These are phyloP conservation scores for Phytopythium mirpurense DNA, from an alignment of 352 stramenopile species.

Conservation along the genomic window DNA sequence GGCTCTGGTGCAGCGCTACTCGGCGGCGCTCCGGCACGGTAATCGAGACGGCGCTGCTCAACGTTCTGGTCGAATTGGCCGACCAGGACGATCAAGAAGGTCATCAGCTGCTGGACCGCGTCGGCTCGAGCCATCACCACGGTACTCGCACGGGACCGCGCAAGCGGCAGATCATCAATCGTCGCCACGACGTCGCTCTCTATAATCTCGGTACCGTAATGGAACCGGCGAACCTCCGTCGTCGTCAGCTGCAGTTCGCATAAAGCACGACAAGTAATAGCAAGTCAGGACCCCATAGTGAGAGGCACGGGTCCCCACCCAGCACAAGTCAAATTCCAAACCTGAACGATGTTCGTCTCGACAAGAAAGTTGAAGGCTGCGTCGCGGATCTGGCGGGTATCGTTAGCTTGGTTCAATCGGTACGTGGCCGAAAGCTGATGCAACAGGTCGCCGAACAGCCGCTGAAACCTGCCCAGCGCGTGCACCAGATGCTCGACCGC, in stretches of 20 bases:
- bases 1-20: background rate
- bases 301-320: background rate
- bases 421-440: slow-evolving; percentile 36
- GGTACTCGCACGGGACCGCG: slow-evolving; percentile 19
- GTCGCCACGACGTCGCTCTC: slow-evolving; percentile 31
- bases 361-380: slow-evolving; percentile 43
- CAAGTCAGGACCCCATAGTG: background rate
- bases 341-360: slow-evolving; percentile 31
- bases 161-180: slow-evolving; percentile 33
- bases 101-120: slow-evolving; percentile 33
- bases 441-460: slow-evolving; percentile 40
- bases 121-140: slow-evolving; percentile 28
- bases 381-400: slow-evolving; percentile 41
- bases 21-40: background rate
- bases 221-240: slow-evolving; percentile 8
- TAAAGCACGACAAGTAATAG: slow-evolving; percentile 6
- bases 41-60: background rate
- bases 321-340: slow-evolving; percentile 8
- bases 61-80: slow-evolving; percentile 26
- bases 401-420: slow-evolving; percentile 26
- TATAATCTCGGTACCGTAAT: slow-evolving; percentile 5
- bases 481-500: slow-evolving; percentile 33
- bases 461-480: slow-evolving; percentile 30
- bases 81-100: slow-evolving; percentile 34
- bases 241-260: slow-evolving; percentile 13